Percentiles rank a stretch among this genome's conserved stretches.
Conservation (phyloP, 768 basidiomycete species). For the Porpolomopsis calyptriformis region DNA sequence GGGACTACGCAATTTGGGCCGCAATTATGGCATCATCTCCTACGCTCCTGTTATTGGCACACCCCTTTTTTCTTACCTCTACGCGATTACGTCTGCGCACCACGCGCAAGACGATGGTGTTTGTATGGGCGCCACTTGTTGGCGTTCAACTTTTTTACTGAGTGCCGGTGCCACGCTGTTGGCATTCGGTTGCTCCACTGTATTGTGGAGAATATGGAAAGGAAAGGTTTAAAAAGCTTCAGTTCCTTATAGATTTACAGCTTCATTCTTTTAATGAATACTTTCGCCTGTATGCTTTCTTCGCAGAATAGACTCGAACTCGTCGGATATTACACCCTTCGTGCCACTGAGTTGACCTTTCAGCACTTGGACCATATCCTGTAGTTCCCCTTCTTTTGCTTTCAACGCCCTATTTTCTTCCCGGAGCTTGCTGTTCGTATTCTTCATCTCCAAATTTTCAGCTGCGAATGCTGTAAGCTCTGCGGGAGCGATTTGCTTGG, state of each 20-base stretch:
- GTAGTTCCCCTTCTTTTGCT: constrained; percentile 47
- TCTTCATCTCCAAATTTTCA: constrained; percentile 36
- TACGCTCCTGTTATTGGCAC: constrained; percentile 72
- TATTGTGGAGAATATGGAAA: constrained; percentile 58
- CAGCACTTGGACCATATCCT: constrained; percentile 59
- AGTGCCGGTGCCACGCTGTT: constrained; percentile 31
- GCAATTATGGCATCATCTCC: constrained; percentile 67
- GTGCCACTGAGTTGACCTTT: constrained; percentile 44
- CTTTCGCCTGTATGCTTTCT: too few relatives aligned
- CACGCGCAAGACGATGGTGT: constrained; percentile 33
- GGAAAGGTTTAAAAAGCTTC: constrained; percentile 32
- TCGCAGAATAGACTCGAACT: neutral
- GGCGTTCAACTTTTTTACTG: constrained; percentile 55
- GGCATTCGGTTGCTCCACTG: constrained; percentile 33
- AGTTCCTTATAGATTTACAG: neutral
- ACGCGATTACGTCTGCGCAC: constrained; percentile 54
- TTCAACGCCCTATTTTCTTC: constrained; percentile 44
- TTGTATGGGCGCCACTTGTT: constrained; percentile 54
- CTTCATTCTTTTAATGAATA: too few relatives aligned
- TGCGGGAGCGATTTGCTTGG: constrained; percentile 22
- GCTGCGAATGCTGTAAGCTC: constrained; percentile 36
- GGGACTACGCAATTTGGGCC: constrained; percentile 58
- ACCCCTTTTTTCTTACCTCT: constrained; percentile 67
- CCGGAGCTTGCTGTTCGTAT: constrained; percentile 41
- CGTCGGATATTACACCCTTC: constrained; percentile 32